Conservation (phyloP, 768 basidiomycete species). For the Mycena indigotica region DNA sequence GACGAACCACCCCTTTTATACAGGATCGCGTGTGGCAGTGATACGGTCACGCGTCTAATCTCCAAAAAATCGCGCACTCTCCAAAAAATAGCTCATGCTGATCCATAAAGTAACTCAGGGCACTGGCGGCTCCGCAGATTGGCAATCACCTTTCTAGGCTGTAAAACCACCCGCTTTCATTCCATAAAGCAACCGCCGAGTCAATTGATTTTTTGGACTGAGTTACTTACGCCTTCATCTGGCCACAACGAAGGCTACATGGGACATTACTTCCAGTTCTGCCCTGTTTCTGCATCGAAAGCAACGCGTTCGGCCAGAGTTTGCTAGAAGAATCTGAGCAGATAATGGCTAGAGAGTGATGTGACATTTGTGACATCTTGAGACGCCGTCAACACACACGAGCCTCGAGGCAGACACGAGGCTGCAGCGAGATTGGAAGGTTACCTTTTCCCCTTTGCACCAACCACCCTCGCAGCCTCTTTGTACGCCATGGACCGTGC, state of each 20-base stretch:
- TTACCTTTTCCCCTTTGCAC: conserved; percentile 10
- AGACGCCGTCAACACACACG: no score
- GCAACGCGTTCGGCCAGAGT: neutral
- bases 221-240: no score
- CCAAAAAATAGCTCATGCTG: neutral
- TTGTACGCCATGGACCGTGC: conserved; percentile 45
- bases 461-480: conserved; percentile 19
- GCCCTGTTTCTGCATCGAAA: neutral
- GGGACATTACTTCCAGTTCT: no score
- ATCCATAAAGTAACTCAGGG: conserved; percentile 4
- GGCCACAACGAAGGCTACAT: no score
- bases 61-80: conserved; percentile 16
- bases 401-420: neutral
- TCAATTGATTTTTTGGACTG: neutral
- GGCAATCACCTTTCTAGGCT: neutral
- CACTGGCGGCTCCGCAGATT: neutral
- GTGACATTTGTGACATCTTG: no score
- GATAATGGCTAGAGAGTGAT: no score
- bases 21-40: neutral
- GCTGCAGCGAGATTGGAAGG: neutral
- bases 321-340: no score
- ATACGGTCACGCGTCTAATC: neutral
- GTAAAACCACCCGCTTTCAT: no score
- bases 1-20: neutral
- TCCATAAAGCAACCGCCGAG: neutral